A percentile compares a stretch with the other conserved stretches of the same genome.
These are phyloP conservation scores for Fusarium verticillioides DNA, from an alignment of 2,329 filamentous ascomycete species.

Conservation along the genomic window DNA sequence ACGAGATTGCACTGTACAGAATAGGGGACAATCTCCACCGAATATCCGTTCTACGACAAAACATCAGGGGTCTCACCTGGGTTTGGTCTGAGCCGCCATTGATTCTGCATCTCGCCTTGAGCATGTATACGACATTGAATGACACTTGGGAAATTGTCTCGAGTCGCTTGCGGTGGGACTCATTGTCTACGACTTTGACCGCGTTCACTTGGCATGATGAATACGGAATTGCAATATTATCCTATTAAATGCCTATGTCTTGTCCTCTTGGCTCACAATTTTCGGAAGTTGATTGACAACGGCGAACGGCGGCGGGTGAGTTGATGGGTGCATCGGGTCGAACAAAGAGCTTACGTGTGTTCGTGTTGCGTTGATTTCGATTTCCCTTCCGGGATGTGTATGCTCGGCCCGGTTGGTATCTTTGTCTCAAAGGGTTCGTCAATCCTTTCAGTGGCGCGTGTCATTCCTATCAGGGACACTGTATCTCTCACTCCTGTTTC, in stretches of 20 bases:
- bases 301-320: background rate
- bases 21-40: constrained; percentile 46
- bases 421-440: constrained; percentile 22
- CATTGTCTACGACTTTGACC: background rate
- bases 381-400: constrained; percentile 25
- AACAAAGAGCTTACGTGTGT: constrained; percentile 34
- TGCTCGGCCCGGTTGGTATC: constrained; percentile 26
- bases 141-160: constrained; percentile 36
- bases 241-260: constrained; percentile 8
- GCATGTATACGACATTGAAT: constrained; percentile 29
- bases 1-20: constrained; percentile 35
- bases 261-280: constrained; percentile 15
- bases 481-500: constrained; percentile 35
- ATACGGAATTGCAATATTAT: constrained; percentile 12
- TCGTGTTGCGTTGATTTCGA: constrained; percentile 4
- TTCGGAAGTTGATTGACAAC: background rate
- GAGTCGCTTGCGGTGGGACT: constrained; percentile 28
- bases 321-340: background rate
- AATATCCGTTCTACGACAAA: constrained; percentile 34
- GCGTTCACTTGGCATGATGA: constrained; percentile 20
- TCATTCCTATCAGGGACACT: constrained; percentile 27
- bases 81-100: constrained; percentile 10
- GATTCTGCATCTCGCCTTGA: constrained; percentile 25
- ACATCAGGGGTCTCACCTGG: constrained; percentile 30
- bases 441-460: constrained; percentile 14